These are phyloP conservation scores for Nymphaea colorata DNA, from an alignment of 164 flowering plant genomes.

Conservation along the genomic window DNA sequence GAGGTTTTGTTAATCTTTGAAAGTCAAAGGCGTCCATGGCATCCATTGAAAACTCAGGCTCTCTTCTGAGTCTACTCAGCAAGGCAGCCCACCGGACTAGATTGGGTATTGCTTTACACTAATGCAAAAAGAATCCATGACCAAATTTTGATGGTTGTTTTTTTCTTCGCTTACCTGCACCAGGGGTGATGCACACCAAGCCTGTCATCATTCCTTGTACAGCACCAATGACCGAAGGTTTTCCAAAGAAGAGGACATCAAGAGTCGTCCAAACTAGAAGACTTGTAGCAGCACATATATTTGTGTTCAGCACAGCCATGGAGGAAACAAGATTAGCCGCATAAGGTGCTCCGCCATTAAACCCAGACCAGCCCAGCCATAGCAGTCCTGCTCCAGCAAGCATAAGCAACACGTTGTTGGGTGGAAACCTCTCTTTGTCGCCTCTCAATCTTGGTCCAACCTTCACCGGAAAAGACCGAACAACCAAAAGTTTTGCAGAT, in stretches of 20 bases:
- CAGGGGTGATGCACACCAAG: slow-evolving; percentile 26
- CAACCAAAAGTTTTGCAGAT: too few species aligned
- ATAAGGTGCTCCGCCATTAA: slow-evolving; percentile 24
- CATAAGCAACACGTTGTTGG: slow-evolving; percentile 21
- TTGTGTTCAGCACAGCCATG: slow-evolving; percentile 18
- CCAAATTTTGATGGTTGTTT: too few species aligned
- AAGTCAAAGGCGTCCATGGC: too few species aligned
- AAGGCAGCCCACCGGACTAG: too few species aligned
- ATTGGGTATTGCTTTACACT: too few species aligned
- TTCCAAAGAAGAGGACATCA: slow-evolving; percentile 21
- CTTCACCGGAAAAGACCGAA: slow-evolving; percentile 1
- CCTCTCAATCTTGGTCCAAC: slow-evolving; percentile 20
- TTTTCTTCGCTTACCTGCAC: slow-evolving; percentile 10
- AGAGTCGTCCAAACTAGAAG: slow-evolving; percentile 21
- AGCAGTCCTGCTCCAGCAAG: slow-evolving; percentile 21
- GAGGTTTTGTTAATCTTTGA: too few species aligned
- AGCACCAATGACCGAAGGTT: slow-evolving; percentile 26
- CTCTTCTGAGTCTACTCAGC: too few species aligned
- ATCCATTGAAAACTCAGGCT: too few species aligned
- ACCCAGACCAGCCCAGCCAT: slow-evolving; percentile 28
- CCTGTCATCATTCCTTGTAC: slow-evolving; percentile 29
- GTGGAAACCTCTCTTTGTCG: slow-evolving; percentile 21
- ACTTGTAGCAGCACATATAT: slow-evolving; percentile 21
- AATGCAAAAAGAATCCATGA: too few species aligned
- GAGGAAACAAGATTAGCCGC: slow-evolving; percentile 17